These are phyloP conservation scores for Tilletia setariae DNA, from an alignment of 1,284 basidiomycete genomes.

Conservation along the genomic window DNA sequence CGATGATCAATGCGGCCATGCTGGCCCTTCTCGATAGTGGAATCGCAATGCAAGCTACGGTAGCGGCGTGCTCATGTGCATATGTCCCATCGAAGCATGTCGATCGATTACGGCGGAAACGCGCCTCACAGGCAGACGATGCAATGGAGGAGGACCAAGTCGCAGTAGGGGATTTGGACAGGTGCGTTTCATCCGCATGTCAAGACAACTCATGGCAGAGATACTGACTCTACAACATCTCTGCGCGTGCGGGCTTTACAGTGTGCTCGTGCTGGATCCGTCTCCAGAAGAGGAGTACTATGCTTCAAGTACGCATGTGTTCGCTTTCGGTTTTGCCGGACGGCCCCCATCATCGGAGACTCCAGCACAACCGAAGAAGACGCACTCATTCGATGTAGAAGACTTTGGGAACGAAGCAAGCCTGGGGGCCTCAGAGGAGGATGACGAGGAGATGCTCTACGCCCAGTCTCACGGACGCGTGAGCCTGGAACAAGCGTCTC, in stretches of 20 bases:
- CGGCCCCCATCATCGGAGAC: background rate
- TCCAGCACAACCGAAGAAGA: too few species aligned
- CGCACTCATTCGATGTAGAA: too few species aligned
- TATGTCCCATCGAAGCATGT: slow-evolving; percentile 55
- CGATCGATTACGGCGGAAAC: slow-evolving; percentile 25
- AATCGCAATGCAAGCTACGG: slow-evolving; percentile 56
- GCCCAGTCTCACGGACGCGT: slow-evolving; percentile 9
- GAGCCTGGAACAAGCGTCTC: background rate
- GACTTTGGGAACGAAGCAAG: too few species aligned
- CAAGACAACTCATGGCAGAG: too few species aligned
- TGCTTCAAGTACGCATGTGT: slow-evolving; percentile 42
- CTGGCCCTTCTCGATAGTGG: slow-evolving; percentile 58
- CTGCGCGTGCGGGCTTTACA: slow-evolving; percentile 1
- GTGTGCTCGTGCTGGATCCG: slow-evolving; percentile 41
- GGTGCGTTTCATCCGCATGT: slow-evolving; percentile 21
- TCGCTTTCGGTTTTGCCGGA: slow-evolving; percentile 43
- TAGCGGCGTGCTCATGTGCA: slow-evolving; percentile 57
- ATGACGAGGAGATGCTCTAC: slow-evolving; percentile 8
- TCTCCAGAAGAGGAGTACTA: slow-evolving; percentile 37
- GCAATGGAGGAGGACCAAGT: slow-evolving; percentile 1
- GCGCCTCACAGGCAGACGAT: slow-evolving; percentile 18
- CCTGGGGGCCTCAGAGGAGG: background rate
- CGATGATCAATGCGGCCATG: slow-evolving; percentile 62
- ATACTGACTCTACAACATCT: background rate
- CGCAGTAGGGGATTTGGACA: slow-evolving; percentile 20